These are phyloP conservation scores for Akanthomyces uredinophilus DNA, from an alignment of 2,329 filamentous ascomycete species.

Conservation along the genomic window DNA sequence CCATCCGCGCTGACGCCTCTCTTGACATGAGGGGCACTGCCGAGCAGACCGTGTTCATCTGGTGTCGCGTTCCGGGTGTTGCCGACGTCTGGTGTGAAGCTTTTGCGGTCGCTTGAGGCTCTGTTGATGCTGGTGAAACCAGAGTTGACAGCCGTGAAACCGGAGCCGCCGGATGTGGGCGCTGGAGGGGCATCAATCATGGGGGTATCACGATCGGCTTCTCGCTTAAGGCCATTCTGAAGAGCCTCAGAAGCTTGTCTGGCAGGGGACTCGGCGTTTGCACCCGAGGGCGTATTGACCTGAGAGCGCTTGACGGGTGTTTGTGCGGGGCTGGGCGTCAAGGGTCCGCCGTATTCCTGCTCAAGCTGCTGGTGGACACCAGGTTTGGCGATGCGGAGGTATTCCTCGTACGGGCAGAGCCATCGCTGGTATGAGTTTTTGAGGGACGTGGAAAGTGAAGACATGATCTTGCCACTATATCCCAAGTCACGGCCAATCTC, in stretches of 20 bases:
- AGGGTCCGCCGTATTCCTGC: constrained; percentile 84
- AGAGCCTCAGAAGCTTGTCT: constrained; percentile 49
- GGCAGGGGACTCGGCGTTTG: constrained; percentile 63
- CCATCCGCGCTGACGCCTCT: constrained; percentile 64
- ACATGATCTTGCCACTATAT: constrained; percentile 99
- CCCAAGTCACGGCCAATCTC: constrained; percentile 95
- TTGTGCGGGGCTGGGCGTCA: constrained; percentile 68
- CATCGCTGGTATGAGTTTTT: constrained; percentile 98
- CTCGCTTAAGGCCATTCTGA: constrained; percentile 42
- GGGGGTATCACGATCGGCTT: constrained; percentile 43
- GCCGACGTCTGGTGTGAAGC: constrained; percentile 60
- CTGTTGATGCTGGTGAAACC: constrained; percentile 67
- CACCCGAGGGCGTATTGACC: constrained; percentile 53
- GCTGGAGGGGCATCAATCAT: constrained; percentile 42
- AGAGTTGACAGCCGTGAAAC: constrained; percentile 39
- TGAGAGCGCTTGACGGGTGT: constrained; percentile 65
- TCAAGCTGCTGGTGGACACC: constrained; percentile 96
- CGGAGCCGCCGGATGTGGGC: constrained; percentile 43
- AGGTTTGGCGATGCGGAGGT: constrained; percentile 82
- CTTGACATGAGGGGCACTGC: constrained; percentile 62
- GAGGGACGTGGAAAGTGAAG: constrained; percentile 90
- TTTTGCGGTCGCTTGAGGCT: constrained; percentile 42
- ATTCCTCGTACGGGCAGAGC: constrained; percentile 95
- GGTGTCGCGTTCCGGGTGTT: constrained; percentile 55
- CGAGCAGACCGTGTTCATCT: constrained; percentile 46